These are phyloP conservation scores for Suillus hirtellus DNA, from an alignment of 768 basidiomycete genomes.

Conservation along the genomic window DNA sequence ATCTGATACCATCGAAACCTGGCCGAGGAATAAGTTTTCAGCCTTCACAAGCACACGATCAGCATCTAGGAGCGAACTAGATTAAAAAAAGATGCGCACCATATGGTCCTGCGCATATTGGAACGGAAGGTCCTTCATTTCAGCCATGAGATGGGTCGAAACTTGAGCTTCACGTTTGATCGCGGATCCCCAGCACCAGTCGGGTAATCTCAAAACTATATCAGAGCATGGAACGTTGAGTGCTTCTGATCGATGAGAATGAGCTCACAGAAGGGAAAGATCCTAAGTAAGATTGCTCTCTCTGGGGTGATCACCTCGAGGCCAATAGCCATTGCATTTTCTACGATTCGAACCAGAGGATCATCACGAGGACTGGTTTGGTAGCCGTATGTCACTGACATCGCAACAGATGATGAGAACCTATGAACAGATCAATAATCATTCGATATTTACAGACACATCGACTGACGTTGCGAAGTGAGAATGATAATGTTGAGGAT, in stretches of 20 bases:
- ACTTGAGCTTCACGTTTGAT: conserved; percentile 11
- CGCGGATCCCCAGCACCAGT: conserved; percentile 17
- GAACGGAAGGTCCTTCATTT: conserved; percentile 9
- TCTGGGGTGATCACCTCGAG: conserved; percentile 1
- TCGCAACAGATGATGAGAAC: background rate
- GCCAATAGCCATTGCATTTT: background rate
- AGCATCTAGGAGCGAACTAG: too few relatives aligned
- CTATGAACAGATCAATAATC: conserved; percentile 13
- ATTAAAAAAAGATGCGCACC: conserved; percentile 2
- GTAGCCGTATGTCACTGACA: conserved; percentile 11
- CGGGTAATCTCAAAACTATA: conserved; percentile 3
- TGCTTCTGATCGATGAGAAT: too few relatives aligned
- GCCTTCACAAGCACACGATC: too few relatives aligned
- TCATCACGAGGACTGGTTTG: conserved; percentile 5
- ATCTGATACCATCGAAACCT: conserved; percentile 15
- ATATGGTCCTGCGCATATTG: conserved; percentile 11
- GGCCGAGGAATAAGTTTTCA: background rate
- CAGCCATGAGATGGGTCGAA: background rate
- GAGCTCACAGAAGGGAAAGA: conserved; percentile 12
- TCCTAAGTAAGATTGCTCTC: background rate
- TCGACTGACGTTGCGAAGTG: conserved; percentile 20
- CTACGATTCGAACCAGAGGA: conserved; percentile 4
- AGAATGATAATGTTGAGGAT: conserved; percentile 30
- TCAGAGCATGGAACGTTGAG: too few relatives aligned
- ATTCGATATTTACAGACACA: conserved; percentile 3